Percentiles rank a stretch among this genome's conserved stretches.
These are phyloP conservation scores for Pisolithus marmoratus DNA, from an alignment of 768 basidiomycete species.

Conservation along the genomic window DNA sequence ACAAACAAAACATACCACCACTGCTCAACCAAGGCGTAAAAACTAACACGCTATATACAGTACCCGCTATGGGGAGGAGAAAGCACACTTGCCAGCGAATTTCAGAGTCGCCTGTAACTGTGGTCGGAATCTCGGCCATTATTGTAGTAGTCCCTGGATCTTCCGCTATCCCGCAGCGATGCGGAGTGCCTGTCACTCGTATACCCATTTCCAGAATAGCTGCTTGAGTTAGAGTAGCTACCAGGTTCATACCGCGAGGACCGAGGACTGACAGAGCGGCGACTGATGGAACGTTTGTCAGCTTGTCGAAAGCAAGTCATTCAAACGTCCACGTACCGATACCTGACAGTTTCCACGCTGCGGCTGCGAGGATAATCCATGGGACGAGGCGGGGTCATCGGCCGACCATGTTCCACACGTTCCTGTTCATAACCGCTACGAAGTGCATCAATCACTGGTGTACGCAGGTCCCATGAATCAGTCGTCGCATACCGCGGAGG, in stretches of 20 bases:
- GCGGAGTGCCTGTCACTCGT: slow-evolving; percentile 10
- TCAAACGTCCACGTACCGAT: slow-evolving; percentile 27
- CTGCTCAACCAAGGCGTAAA: too few relatives aligned
- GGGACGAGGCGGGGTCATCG: slow-evolving; percentile 46
- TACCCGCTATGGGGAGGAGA: not conserved
- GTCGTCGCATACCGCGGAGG: slow-evolving; percentile 43
- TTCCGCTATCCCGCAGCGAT: slow-evolving; percentile 24
- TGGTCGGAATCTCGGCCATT: slow-evolving; percentile 25
- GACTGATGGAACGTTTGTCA: slow-evolving; percentile 33
- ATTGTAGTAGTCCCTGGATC: slow-evolving; percentile 37
- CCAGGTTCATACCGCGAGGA: slow-evolving; percentile 44
- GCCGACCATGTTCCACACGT: slow-evolving; percentile 38
- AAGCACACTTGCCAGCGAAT: not conserved
- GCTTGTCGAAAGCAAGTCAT: not conserved
- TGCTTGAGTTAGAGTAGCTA: slow-evolving; percentile 19
- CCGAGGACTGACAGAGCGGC: slow-evolving; percentile 67
- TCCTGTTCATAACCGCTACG: slow-evolving; percentile 18
- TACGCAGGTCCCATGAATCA: not conserved
- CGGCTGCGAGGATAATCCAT: slow-evolving; percentile 47
- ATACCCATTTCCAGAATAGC: slow-evolving; percentile 46
- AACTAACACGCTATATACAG: too few relatives aligned
- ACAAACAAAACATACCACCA: too few relatives aligned
- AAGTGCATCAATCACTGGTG: not conserved
- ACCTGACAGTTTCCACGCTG: slow-evolving; percentile 36
- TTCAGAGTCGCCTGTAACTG: slow-evolving; percentile 23